Evolutionary conservation across 2,329 filamentous ascomycete genomes (phyloP).

Genomic region (Trichoderma asperellum): DNA sequence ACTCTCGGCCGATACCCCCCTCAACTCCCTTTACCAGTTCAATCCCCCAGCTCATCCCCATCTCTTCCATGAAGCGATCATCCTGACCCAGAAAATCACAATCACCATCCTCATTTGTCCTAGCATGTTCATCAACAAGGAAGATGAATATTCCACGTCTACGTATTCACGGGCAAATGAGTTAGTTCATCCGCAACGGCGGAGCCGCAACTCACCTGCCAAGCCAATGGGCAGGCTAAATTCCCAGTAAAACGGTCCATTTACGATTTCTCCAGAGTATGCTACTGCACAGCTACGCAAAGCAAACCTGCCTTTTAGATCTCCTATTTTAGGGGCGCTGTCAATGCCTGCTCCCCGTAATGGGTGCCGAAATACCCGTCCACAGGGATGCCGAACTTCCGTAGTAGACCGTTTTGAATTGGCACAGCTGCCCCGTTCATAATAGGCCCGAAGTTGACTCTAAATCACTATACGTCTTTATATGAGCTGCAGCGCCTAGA

Average conservation of each 20-base stretch:
- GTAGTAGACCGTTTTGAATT: conserved; percentile 4
- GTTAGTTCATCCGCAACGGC: neutral
- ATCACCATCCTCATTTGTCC: conserved; percentile 25
- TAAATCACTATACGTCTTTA: neutral
- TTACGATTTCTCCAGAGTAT: neutral
- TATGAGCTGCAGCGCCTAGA: neutral
- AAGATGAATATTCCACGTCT: neutral
- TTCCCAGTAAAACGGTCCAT: conserved; percentile 15
- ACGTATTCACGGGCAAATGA: neutral
- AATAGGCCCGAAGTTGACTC: conserved; percentile 22
- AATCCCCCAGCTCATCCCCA: neutral
- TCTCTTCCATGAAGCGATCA: neutral
- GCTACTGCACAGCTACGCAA: neutral
- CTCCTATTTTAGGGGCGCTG: neutral
- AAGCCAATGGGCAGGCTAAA: conserved; percentile 8
- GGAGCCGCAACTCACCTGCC: neutral
- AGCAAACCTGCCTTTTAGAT: conserved; percentile 24
- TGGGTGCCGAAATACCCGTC: conserved; percentile 25
- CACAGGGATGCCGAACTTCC: conserved; percentile 24
- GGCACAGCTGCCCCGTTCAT: conserved; percentile 14
- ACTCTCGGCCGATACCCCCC: neutral
- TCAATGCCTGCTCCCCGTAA: conserved; percentile 12
- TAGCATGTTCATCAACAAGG: conserved; percentile 7
- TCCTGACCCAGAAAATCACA: neutral
- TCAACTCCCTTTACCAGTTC: neutral